Base-by-base conservation (phyloP, 208 protist species). In the Vickermania ingenoplastis region DNA sequence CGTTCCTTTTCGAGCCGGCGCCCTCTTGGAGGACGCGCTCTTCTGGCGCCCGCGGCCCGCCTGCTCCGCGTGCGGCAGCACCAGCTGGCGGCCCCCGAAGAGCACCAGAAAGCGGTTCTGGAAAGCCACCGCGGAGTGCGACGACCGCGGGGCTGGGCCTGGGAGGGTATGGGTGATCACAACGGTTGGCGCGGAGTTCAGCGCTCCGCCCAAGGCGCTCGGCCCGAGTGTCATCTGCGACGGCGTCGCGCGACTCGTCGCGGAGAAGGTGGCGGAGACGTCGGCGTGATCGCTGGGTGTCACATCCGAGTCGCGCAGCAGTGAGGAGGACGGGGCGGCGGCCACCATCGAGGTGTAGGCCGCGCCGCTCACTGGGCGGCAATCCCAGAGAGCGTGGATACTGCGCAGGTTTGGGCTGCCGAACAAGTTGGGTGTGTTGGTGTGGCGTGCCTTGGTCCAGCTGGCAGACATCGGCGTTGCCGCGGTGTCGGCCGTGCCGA, bases 51-150 rank as follows among this genome's bases (percentile, higher is more conserved):
- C 48, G 22, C 30, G 11, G n/a, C 5, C 2, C 3, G 1, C 14
- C 17, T 2, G 3, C 45, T 11, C 60, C 13, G 24, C 51, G 26
- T 25, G 28, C 13, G 56, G 63, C 25, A 57, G 53, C 13, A 58
- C 53, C 31, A 87, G 58, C 31, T 77, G 69, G 2, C 82, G 77
- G 13, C 86, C 86, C 41, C 86, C 80, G 31, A 81, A 69, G 27
- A 90, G 45, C 45, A 90, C 48, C 27, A 93, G 63, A 64, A 80
- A 89, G 1, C 83, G 80, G n/a, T 81, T 61, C 25, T 61, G 55
- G 25, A 93, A 69, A 41, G 63, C 59, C 53, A 71, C 75, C n/a
- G 80, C 75, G 17, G 73, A 69, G 69, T 89, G 81, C 1, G 77
- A 77, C 4, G 82, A 77, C 23, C 83, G 80, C 1, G 80, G 65